These are phyloP conservation scores for Candida piceae DNA, from an alignment of 805 yeast species.

Conservation along the genomic window DNA sequence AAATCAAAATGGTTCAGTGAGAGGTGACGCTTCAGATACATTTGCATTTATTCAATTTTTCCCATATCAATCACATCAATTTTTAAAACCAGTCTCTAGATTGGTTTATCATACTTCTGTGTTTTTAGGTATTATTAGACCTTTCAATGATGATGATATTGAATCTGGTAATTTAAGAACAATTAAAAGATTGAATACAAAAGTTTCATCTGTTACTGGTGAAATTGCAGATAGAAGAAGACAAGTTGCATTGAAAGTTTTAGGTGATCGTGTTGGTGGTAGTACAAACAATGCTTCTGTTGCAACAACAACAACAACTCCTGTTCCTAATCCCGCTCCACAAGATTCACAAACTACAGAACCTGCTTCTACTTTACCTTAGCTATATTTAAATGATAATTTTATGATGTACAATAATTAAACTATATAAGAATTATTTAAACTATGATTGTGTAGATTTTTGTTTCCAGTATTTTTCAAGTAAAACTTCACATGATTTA, in stretches of 20 bases:
- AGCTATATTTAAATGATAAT: too few species aligned
- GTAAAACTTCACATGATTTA: conserved; percentile 47
- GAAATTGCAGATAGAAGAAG: conserved; percentile 72
- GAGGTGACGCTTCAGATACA: conserved; percentile 89
- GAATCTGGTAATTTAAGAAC: conserved; percentile 74
- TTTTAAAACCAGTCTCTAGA: conserved; percentile 48
- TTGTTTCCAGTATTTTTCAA: conserved; percentile 34
- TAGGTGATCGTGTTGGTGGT: conserved; percentile 46
- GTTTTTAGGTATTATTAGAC: conserved; percentile 45
- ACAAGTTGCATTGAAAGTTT: conserved; percentile 69
- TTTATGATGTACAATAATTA: not conserved
- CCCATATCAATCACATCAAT: conserved; percentile 56
- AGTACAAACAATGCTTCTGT: not conserved
- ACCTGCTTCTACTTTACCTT: too few species aligned
- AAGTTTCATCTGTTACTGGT: conserved; percentile 14
- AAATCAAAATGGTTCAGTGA: conserved; percentile 29
- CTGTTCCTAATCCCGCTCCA: too few species aligned
- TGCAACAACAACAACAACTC: not conserved
- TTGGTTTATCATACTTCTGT: conserved; percentile 34
- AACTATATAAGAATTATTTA: too few species aligned
- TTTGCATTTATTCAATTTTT: conserved; percentile 80
- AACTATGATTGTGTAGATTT: conserved; percentile 6
- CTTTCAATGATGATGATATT: conserved; percentile 63
- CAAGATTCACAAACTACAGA: too few species aligned
- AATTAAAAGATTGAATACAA: conserved; percentile 47